Base-by-base conservation (phyloP, 495 filamentous ascomycete genomes). In the Xylona heveae region DNA sequence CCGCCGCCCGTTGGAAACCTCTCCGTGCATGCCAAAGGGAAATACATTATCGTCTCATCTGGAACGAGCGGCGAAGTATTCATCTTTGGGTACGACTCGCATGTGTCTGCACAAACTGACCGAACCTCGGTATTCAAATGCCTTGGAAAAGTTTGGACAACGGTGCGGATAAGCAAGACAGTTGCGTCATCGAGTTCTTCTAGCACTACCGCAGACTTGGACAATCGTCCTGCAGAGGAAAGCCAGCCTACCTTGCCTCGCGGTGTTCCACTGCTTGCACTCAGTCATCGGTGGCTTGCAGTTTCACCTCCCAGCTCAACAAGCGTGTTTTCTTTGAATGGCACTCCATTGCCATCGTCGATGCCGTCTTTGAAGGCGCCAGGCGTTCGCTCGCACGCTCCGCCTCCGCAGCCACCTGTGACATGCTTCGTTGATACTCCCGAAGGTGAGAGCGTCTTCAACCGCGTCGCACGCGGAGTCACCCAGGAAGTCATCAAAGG, bases 401-500 rank as follows among this genome's bases (percentile, higher is more conserved):
- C 82, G 3, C 78, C 81, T 7, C 66, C 79, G 15, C 58, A 77
- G 36, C 83, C 84, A n/a, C 58, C 66, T 4, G 53, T 72, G 22
- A 81, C 64, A 19, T 78, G 80, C 36, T 66, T 66, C 6, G 68
- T 80, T 7, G 83, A 92, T 37, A 68, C 74, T 3, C 78, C 77
- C 5, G 70, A 82, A 20, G 66, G 71, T 2, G 82, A 88, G 44
- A 72, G 78, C 24, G 58, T 93, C 24, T 58, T 93, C 38, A 81
- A 85, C 48, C 78, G 81, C 39, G 59, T 93, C 25, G 74, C 83
- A 41, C 63, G 84, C 41, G 81, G 84, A 45, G 78, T 82, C 2
- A 76, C 88, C 0, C 85, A 94, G 45, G 82, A 88, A 43, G 54
- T 91, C n/a, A 75, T 97, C 32, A 75, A 75, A 42, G 77, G 79